A percentile compares a stretch with the other conserved stretches of the same genome.
Conservation (phyloP, 768 basidiomycete species). For the Suillus paluster region DNA sequence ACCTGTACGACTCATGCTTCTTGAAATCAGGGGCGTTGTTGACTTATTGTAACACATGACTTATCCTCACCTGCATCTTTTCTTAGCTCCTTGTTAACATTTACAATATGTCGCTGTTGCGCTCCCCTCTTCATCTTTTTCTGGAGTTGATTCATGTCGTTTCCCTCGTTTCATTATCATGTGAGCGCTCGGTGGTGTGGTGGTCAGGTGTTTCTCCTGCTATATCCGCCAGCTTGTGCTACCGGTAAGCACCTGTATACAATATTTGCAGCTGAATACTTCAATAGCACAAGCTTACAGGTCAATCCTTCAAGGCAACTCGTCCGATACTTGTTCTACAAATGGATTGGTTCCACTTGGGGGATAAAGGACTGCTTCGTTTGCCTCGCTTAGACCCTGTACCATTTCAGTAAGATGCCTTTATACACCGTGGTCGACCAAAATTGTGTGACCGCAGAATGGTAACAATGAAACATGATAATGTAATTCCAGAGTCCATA, state of each 20-base stretch:
- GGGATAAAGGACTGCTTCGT: neutral
- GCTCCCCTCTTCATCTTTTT: neutral
- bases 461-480: neutral
- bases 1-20: neutral
- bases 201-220: neutral
- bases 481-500: neutral
- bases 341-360: neutral
- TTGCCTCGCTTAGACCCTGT: neutral
- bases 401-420: neutral
- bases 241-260: neutral
- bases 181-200: neutral
- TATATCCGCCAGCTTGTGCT: neutral
- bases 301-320: neutral
- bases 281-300: neutral
- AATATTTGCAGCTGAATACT: neutral
- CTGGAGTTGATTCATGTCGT: neutral
- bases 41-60: slow-evolving; percentile 10
- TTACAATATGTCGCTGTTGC: neutral
- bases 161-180: neutral
- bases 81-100: neutral
- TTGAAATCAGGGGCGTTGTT: slow-evolving; percentile 8
- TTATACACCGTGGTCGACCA: neutral
- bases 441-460: neutral
- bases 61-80: slow-evolving; percentile 3
- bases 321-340: neutral